Evolutionary conservation across 2,329 filamentous ascomycete species (phyloP), one percentile per base, ranked within the genome.

Genomic region (Dothidotthia symphoricarpi): DNA sequence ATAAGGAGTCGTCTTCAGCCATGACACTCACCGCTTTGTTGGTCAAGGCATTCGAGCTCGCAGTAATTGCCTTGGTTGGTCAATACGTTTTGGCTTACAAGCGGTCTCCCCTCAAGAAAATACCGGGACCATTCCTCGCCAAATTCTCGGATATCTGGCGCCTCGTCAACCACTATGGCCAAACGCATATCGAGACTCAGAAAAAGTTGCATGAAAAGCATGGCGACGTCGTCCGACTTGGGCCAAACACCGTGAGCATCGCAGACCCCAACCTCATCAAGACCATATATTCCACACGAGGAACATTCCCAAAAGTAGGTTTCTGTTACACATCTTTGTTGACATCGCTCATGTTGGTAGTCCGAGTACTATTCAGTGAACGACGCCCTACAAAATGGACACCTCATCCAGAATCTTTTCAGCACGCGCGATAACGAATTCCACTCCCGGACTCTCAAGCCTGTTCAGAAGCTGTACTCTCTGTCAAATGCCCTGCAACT

Each of bases 91-190:
- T 57, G 24, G 41, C 48, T 8, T 63, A 63, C 33, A 37, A 59
- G 6, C 41, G 40, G n/a, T 62, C 59, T 10, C 59, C 59, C 4
- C 46, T 65, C 29, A 63, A 56, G 31, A 49, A 43, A 6, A 46
- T 65, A 6, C 62, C 62, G 5, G 63, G 63, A 4, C 63, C 63
- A 1, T 53, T 59, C 33, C 24, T 61, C 8, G 61, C 63, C 26
- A 60, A 58, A 28, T 63, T 66, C 41, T 56, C 60, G 3, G 43
- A 65, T 38, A 31, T 58, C 19, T 65, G 60, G 61, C 54, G 61
- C 13, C 45, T 64, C 26, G 37, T 46, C 10, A 55, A 55, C 24
- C 55, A 59, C n/a, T 63, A 57, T 27, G 22, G 47, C 9, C 52
- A 55, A 39, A 54, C 46, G n/a, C 51, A 60, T 28, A 61, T 60